Conservation (phyloP, 2,329 filamentous ascomycete genomes). For the Sporothrix inflata region DNA sequence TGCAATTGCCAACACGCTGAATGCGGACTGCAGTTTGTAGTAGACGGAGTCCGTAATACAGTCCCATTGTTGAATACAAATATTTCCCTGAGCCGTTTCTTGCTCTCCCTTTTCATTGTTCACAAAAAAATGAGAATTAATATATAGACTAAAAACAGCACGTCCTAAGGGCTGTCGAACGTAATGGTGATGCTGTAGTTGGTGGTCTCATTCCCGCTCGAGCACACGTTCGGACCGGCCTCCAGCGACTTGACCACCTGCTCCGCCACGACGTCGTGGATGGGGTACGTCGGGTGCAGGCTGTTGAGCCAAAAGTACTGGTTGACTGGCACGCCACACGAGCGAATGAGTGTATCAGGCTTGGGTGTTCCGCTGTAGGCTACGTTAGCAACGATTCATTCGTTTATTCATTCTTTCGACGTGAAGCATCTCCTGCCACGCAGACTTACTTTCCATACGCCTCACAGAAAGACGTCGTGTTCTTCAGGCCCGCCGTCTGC, state of each 20-base stretch:
- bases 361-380: constrained; percentile 49
- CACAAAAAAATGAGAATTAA: too few species aligned
- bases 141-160: too few species aligned
- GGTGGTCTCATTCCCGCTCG: background rate
- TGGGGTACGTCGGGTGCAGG: constrained; percentile 65
- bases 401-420: background rate
- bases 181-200: background rate
- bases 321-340: constrained; percentile 59
- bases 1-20: too few species aligned
- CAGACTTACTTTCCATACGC: constrained; percentile 54
- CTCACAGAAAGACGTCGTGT: constrained; percentile 58
- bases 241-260: constrained; percentile 47
- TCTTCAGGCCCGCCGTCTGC: constrained; percentile 57
- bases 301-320: constrained; percentile 68
- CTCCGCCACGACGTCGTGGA: constrained; percentile 63
- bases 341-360: constrained; percentile 45
- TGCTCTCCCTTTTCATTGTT: too few species aligned
- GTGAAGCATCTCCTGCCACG: constrained; percentile 36
- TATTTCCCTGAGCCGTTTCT: too few species aligned
- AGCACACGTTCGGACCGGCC: constrained; percentile 46
- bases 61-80: too few species aligned
- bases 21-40: too few species aligned
- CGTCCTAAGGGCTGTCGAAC: background rate
- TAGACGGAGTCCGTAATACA: too few species aligned
- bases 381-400: background rate